A percentile compares a stretch with the other conserved stretches of the same genome.
Conservation (phyloP, 345 rosid species). For the Citrus reticulata region DNA sequence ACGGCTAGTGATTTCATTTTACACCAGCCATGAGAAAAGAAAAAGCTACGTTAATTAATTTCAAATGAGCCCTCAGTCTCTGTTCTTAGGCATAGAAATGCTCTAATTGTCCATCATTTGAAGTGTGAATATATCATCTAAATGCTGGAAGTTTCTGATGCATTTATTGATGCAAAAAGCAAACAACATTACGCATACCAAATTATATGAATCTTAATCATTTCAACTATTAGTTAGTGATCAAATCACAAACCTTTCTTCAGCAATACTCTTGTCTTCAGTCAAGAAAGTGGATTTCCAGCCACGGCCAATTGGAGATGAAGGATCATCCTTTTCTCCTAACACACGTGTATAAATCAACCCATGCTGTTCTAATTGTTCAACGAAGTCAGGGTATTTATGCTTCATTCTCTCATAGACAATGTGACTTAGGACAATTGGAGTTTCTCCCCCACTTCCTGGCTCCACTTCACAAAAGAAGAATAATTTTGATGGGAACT, state of each 20-base stretch:
- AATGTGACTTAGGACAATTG: slow-evolving; percentile 78
- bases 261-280: slow-evolving; percentile 60
- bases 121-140: too few species aligned
- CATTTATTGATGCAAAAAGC: background rate
- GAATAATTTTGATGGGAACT: slow-evolving; percentile 85
- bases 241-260: slow-evolving; percentile 47
- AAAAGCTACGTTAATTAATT: background rate
- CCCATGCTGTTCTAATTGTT: slow-evolving; percentile 62
- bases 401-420: slow-evolving; percentile 75
- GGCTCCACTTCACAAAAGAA: slow-evolving; percentile 92
- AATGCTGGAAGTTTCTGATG: background rate
- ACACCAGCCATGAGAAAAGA: background rate
- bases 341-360: slow-evolving; percentile 63
- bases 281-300: slow-evolving; percentile 96
- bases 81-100: too few species aligned
- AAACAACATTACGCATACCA: background rate
- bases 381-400: slow-evolving; percentile 64
- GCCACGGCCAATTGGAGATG: slow-evolving; percentile 88
- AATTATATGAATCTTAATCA: background rate
- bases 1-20: background rate
- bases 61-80: background rate
- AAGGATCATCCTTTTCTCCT: slow-evolving; percentile 76
- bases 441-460: slow-evolving; percentile 86
- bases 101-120: too few species aligned
- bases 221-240: background rate